Conservation (phyloP, 2,329 filamentous ascomycete genomes). For the Knufia fluminis region DNA sequence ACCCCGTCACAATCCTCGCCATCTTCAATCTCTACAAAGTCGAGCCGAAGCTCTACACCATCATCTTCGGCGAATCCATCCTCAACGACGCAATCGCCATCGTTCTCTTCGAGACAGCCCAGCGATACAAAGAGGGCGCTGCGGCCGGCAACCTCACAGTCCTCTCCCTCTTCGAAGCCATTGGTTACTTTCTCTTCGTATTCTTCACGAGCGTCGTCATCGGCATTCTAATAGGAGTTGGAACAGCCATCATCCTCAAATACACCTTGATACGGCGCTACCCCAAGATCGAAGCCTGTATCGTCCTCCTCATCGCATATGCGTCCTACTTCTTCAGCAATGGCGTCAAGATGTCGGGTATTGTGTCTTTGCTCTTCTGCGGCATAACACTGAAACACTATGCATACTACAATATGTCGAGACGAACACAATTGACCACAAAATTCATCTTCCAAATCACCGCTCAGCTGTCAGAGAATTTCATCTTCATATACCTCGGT, state of each 20-base stretch:
- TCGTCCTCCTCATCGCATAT: constrained; percentile 89
- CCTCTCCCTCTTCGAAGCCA: constrained; percentile 77
- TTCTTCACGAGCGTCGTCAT: constrained; percentile 93
- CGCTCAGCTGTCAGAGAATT: constrained; percentile 93
- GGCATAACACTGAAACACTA: constrained; percentile 98
- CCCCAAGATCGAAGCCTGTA: constrained; percentile 92
- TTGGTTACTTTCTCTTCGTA: constrained; percentile 87
- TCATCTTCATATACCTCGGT: constrained; percentile 98
- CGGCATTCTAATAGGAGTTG: constrained; percentile 76
- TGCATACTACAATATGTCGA: constrained; percentile 99
- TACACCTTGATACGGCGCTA: constrained; percentile 88
- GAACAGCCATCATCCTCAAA: constrained; percentile 79
- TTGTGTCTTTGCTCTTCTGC: constrained; percentile 92
- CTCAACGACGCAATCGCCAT: constrained; percentile 97
- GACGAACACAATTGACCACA: constrained; percentile 90
- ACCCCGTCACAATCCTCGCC: constrained; percentile 93
- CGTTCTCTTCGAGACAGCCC: constrained; percentile 94
- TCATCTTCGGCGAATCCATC: constrained; percentile 98
- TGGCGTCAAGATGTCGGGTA: constrained; percentile 89
- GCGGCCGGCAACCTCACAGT: constrained; percentile 62
- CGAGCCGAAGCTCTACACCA: constrained; percentile 94
- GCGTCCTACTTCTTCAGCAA: constrained; percentile 98
- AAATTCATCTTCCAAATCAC: constrained; percentile 96
- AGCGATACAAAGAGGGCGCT: constrained; percentile 73
- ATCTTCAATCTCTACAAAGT: constrained; percentile 99